These are phyloP conservation scores for Pseudogymnoascus sp. DNA, from an alignment of 2,329 filamentous ascomycete genomes.

Conservation along the genomic window DNA sequence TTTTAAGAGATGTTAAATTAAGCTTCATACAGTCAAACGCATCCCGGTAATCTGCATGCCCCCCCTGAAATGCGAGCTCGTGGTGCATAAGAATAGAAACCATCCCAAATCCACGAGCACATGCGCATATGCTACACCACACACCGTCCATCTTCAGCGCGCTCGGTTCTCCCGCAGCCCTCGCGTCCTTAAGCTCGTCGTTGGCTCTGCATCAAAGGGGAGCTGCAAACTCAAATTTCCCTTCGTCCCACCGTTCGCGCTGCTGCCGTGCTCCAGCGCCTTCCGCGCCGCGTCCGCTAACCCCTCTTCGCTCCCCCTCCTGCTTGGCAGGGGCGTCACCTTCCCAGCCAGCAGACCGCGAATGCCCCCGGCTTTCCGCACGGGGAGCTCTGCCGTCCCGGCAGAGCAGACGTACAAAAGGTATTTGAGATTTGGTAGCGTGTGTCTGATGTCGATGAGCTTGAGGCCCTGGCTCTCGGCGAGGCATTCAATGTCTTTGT, in stretches of 20 bases:
- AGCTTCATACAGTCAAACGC: slow-evolving; percentile 3
- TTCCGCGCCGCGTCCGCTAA: slow-evolving; percentile 20
- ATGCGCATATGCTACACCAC: neutral
- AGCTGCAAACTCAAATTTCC: slow-evolving; percentile 9
- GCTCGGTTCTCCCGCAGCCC: slow-evolving; percentile 24
- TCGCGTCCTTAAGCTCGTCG: slow-evolving; percentile 26
- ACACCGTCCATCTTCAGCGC: neutral
- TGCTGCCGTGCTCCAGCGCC: slow-evolving; percentile 22
- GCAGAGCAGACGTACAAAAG: slow-evolving; percentile 83
- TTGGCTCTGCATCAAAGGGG: slow-evolving; percentile 16
- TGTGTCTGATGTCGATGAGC: slow-evolving; percentile 84
- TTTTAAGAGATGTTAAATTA: slow-evolving; percentile 4
- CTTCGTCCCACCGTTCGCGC: slow-evolving; percentile 13
- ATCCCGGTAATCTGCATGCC: neutral
- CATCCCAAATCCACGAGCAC: neutral
- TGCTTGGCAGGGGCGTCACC: slow-evolving; percentile 17
- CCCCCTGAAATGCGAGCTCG: neutral
- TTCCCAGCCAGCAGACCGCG: slow-evolving; percentile 46
- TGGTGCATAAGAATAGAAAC: slow-evolving; percentile 1
- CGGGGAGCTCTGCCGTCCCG: slow-evolving; percentile 55
- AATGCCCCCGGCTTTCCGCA: slow-evolving; percentile 53
- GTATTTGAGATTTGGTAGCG: slow-evolving; percentile 88
- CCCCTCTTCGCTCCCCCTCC: slow-evolving; percentile 23
- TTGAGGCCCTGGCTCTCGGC: slow-evolving; percentile 61
- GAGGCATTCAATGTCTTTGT: slow-evolving; percentile 79